These are phyloP conservation scores for Thelonectria rubi DNA, from an alignment of 2,329 filamentous ascomycete species.

Conservation along the genomic window DNA sequence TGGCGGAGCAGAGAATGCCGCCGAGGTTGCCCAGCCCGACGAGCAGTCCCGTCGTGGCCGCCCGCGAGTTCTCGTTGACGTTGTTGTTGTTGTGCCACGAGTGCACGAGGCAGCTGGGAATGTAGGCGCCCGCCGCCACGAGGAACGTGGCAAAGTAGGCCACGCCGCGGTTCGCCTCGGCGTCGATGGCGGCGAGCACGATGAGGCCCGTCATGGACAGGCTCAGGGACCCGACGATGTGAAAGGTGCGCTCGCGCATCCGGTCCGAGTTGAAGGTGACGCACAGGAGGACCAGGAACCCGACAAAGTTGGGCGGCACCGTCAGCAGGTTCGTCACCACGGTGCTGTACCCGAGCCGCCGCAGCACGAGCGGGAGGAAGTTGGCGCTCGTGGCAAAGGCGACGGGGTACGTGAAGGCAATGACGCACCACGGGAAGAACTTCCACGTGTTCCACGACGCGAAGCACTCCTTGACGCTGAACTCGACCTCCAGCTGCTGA, in stretches of 20 bases:
- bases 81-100: slow-evolving; percentile 64
- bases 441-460: slow-evolving; percentile 49
- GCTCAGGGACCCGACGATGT: slow-evolving; percentile 50
- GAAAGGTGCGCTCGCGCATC: slow-evolving; percentile 56
- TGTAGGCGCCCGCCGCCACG: slow-evolving; percentile 55
- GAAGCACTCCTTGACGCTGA: slow-evolving; percentile 53
- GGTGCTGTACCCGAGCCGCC: slow-evolving; percentile 53
- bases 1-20: slow-evolving; percentile 55
- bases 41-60: slow-evolving; percentile 57
- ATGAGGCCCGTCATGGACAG: slow-evolving; percentile 55
- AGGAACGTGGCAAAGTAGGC: slow-evolving; percentile 62
- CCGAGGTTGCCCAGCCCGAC: slow-evolving; percentile 60
- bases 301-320: slow-evolving; percentile 58
- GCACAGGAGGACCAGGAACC: slow-evolving; percentile 55
- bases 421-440: slow-evolving; percentile 55
- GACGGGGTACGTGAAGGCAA: slow-evolving; percentile 58
- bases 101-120: slow-evolving; percentile 57
- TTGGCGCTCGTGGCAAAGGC: slow-evolving; percentile 51
- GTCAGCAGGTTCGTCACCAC: slow-evolving; percentile 60
- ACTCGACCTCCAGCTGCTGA: slow-evolving; percentile 46
- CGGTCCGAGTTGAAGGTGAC: slow-evolving; percentile 56
- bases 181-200: slow-evolving; percentile 55
- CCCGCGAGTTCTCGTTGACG: slow-evolving; percentile 56
- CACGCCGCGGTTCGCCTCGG: slow-evolving; percentile 51
- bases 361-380: slow-evolving; percentile 58